Evolutionary conservation across 306 rosid genomes (phyloP).

Genomic region (Inga laurina): DNA sequence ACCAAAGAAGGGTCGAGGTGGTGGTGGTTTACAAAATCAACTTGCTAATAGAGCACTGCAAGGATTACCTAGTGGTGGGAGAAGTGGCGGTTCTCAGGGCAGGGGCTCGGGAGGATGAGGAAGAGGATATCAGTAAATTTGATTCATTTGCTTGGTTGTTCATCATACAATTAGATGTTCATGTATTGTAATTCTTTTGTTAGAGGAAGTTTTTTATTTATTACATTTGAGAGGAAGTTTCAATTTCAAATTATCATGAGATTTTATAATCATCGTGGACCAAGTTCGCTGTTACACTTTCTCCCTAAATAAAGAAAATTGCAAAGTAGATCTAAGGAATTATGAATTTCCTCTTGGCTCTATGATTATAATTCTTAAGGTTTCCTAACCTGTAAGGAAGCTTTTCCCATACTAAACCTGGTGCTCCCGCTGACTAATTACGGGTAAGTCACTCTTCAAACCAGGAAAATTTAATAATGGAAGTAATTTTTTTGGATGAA

Average conservation of each 20-base stretch:
- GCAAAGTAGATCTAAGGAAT: not conserved
- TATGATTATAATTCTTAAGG: not conserved
- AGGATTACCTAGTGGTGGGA: slow-evolving; percentile 77
- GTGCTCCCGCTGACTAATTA: not conserved
- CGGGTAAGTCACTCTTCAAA: not conserved
- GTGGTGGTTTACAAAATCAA: slow-evolving; percentile 72
- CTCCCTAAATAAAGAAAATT: not conserved
- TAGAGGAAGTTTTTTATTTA: slow-evolving; percentile 41
- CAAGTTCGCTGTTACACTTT: slow-evolving; percentile 35
- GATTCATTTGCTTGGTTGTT: slow-evolving; percentile 1
- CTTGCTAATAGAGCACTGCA: slow-evolving; percentile 87
- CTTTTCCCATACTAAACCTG: not conserved
- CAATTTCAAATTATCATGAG: slow-evolving; percentile 40
- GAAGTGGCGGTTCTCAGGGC: slow-evolving; percentile 53
- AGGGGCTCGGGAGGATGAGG: slow-evolving; percentile 62
- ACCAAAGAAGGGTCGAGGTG: slow-evolving; percentile 78
- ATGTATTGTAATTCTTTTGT: slow-evolving; percentile 49
- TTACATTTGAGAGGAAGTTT: slow-evolving; percentile 46
- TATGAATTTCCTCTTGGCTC: not conserved
- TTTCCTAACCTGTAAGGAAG: not conserved
- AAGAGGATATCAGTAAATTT: slow-evolving; percentile 59
- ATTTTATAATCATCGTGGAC: slow-evolving; percentile 22
- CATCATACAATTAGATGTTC: slow-evolving; percentile 21
- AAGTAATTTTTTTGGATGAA: not conserved
- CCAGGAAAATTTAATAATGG: not conserved